phyloP scores from a whole-genome alignment of 2,329 filamentous ascomycete species.

The Exophiala spinifera region DNA sequence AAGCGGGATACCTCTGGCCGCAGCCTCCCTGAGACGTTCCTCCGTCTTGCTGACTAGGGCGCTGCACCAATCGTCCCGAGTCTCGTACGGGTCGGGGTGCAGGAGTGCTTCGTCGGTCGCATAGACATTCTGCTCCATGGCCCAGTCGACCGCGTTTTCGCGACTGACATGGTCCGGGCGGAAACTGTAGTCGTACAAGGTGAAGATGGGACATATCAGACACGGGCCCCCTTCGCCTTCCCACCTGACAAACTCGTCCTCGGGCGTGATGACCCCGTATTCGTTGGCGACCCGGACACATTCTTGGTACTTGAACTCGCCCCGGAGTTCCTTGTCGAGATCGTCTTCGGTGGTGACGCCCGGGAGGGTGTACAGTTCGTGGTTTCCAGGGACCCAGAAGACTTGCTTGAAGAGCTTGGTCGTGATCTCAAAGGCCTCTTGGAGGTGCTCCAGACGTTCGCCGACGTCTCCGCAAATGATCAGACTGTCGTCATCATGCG shows the following conservation, averaged over 20 bases:
- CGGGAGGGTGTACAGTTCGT: slow-evolving; percentile 56
- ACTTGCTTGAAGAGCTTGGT: slow-evolving; percentile 30
- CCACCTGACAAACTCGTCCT: slow-evolving; percentile 55
- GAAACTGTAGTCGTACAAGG: slow-evolving; percentile 60
- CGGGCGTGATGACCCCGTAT: slow-evolving; percentile 54
- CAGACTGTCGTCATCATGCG: slow-evolving; percentile 26
- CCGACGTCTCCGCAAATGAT: slow-evolving; percentile 30
- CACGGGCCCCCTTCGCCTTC: slow-evolving; percentile 50
- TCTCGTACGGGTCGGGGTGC: slow-evolving; percentile 27
- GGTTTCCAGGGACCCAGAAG: slow-evolving; percentile 56
- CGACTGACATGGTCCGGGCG: slow-evolving; percentile 49
- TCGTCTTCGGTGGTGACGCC: slow-evolving; percentile 19
- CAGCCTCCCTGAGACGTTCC: slow-evolving; percentile 20
- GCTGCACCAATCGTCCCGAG: slow-evolving; percentile 26
- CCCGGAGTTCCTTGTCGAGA: slow-evolving; percentile 37
- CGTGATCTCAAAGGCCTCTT: slow-evolving; percentile 24
- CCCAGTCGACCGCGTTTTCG: slow-evolving; percentile 41
- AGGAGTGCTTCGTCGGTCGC: slow-evolving; percentile 29
- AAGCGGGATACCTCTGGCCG: slow-evolving; percentile 19
- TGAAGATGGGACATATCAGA: slow-evolving; percentile 56
- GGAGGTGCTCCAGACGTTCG: slow-evolving; percentile 28
- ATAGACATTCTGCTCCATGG: slow-evolving; percentile 26
- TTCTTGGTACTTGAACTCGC: slow-evolving; percentile 54
- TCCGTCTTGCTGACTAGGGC: slow-evolving; percentile 22
- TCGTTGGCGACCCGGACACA: slow-evolving; percentile 53